A percentile compares a stretch with the other conserved stretches of the same genome.
These are phyloP conservation scores for Penicillium sclerotiorum DNA, from an alignment of 2,329 filamentous ascomycete genomes.

Conservation along the genomic window DNA sequence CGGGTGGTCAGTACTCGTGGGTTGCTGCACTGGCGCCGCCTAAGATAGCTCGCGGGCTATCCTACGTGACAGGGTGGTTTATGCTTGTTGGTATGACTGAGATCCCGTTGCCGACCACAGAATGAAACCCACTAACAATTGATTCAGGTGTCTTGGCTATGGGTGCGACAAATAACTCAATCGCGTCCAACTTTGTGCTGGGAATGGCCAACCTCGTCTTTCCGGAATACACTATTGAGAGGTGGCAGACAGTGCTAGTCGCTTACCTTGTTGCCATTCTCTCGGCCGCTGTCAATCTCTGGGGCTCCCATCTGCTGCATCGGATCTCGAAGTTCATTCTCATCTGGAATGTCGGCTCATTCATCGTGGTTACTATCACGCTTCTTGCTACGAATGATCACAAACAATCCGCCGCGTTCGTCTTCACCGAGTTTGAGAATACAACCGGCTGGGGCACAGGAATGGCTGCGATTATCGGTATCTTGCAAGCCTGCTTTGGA, in stretches of 20 bases:
- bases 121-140: not conserved
- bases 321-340: slow-evolving; percentile 54
- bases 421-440: slow-evolving; percentile 59
- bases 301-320: slow-evolving; percentile 54
- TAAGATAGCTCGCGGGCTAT: slow-evolving; percentile 46
- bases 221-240: slow-evolving; percentile 54
- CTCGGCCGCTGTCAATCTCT: slow-evolving; percentile 53
- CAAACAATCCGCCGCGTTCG: slow-evolving; percentile 58
- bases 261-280: slow-evolving; percentile 53
- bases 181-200: slow-evolving; percentile 59
- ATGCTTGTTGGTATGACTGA: slow-evolving; percentile 47
- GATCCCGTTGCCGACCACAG: no score
- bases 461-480: slow-evolving; percentile 57
- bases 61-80: slow-evolving; percentile 53
- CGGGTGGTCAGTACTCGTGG: slow-evolving; percentile 62
- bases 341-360: slow-evolving; percentile 57
- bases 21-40: slow-evolving; percentile 59
- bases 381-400: slow-evolving; percentile 58
- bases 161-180: slow-evolving; percentile 59
- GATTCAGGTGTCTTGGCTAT: slow-evolving; percentile 51
- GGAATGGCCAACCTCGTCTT: slow-evolving; percentile 58
- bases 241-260: slow-evolving; percentile 60
- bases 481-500: slow-evolving; percentile 58
- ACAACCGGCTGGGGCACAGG: slow-evolving; percentile 54
- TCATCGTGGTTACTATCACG: slow-evolving; percentile 55